Base-by-base conservation (phyloP, 1,284 basidiomycete species). In the Boletus holoroseus region DNA sequence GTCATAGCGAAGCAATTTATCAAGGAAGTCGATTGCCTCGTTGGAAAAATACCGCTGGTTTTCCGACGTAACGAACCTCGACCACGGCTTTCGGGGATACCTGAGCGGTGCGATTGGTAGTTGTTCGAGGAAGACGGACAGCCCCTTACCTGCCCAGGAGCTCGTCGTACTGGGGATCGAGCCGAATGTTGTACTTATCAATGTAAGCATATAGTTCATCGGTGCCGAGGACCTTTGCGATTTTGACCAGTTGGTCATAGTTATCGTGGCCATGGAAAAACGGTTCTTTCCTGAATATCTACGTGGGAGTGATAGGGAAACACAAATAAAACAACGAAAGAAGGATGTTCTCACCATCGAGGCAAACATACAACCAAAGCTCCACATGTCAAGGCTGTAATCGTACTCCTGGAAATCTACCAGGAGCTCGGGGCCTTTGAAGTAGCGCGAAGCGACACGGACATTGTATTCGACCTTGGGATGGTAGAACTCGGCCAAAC, bases 241-340 rank as follows among this genome's bases (percentile, higher is more conserved):
- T 99, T 76, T 97, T 98, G 64, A 98, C 95, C 44, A 99, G 76
- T 68, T 99, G 95, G 72, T 99, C 96, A 67, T 95, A 96, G 71
- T 99, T 99, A 72, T 98, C 94, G 68, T 97, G 94, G 12, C 95
- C 95, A 66, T 99, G 95, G 82, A 99, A 99, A 76, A 99, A 96
- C 12, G 95, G 95, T 67, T 99, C 95, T 72, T 98, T 98, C 60
- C 95, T 84, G 82, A 99, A 98, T 67, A 99, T 99, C 92, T 95
- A 61, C 46, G 47, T 34, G 44, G 38, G 28, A 43, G 9, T 26
- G 42, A 40, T 49, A 55, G 41, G 50, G 28, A 56, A 50, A 31
- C 42, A 42, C 38, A 30, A 41, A 40, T 7, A 30, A 41, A 47
- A 15, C 12, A 7, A 31, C 3, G 35, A 16, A 28, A 16, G 15